Percentiles rank a stretch among this genome's conserved stretches.
Conservation (phyloP, 2,329 filamentous ascomycete species). For the Endothia cerciana region DNA sequence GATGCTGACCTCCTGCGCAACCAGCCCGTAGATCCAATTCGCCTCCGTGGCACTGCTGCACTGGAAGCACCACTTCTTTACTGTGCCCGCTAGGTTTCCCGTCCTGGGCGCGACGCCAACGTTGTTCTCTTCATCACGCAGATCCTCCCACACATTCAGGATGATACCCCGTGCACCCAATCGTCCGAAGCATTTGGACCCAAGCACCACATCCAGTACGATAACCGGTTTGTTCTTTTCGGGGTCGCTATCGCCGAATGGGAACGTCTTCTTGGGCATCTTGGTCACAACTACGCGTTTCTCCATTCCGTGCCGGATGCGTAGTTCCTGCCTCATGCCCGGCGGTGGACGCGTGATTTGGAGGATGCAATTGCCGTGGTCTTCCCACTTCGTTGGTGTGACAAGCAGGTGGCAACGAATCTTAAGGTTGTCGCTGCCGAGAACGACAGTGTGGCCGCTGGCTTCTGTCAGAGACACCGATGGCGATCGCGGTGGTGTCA, state of each 20-base stretch:
- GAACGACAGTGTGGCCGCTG: slow-evolving; percentile 54
- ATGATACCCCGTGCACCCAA: slow-evolving; percentile 86
- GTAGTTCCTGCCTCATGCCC: slow-evolving; percentile 61
- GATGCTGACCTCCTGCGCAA: slow-evolving; percentile 60
- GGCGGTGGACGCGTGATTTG: slow-evolving; percentile 78
- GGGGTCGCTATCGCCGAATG: slow-evolving; percentile 36
- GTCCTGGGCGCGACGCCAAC: slow-evolving; percentile 56
- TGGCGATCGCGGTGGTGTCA: slow-evolving; percentile 58
- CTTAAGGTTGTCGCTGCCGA: slow-evolving; percentile 79
- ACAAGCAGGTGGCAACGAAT: slow-evolving; percentile 85
- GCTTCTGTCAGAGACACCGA: slow-evolving; percentile 59
- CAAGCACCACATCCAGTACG: slow-evolving; percentile 81
- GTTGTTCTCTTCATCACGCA: slow-evolving; percentile 64
- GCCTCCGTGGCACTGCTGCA: slow-evolving; percentile 58
- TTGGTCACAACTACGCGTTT: slow-evolving; percentile 83
- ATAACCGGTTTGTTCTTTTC: slow-evolving; percentile 60
- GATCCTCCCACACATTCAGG: slow-evolving; percentile 83
- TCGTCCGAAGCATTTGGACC: slow-evolving; percentile 81
- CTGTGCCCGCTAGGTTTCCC: slow-evolving; percentile 56
- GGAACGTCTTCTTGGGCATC: slow-evolving; percentile 60
- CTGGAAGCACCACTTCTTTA: slow-evolving; percentile 69
- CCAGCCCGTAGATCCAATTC: slow-evolving; percentile 58
- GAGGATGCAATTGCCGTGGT: slow-evolving; percentile 82
- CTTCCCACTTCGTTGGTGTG: slow-evolving; percentile 80
- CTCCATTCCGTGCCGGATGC: slow-evolving; percentile 69